Conservation (phyloP, 257 asterid genomes). For the Nicotiana attenuata region DNA sequence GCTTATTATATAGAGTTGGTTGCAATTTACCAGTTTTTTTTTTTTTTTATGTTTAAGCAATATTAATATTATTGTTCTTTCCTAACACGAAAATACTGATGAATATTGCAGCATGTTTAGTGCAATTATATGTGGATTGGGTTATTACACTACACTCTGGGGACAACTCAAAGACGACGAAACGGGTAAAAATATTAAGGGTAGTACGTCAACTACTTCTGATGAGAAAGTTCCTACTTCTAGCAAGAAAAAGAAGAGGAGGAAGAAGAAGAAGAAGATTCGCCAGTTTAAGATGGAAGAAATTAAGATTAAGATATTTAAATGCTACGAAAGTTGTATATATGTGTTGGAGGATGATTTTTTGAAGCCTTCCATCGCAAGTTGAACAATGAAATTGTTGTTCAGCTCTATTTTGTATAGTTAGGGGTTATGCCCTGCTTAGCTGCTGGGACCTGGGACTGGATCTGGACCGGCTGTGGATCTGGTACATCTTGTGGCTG, state of each 20-base stretch:
- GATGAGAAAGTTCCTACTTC: slow-evolving; percentile 48
- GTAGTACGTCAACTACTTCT: background rate
- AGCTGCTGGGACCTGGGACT: no score
- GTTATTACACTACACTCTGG: slow-evolving; percentile 61
- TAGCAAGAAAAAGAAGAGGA: slow-evolving; percentile 21
- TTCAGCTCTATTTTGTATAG: background rate
- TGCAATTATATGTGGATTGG: slow-evolving; percentile 62
- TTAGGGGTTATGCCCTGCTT: background rate
- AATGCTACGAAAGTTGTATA: background rate
- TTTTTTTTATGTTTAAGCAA: background rate
- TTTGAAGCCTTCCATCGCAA: slow-evolving; percentile 11
- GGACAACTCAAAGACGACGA: slow-evolving; percentile 47
- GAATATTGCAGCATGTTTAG: slow-evolving; percentile 54
- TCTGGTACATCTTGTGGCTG: no score
- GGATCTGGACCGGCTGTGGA: no score
- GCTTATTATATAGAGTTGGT: background rate
- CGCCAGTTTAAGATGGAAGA: slow-evolving; percentile 25
- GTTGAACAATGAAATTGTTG: slow-evolving; percentile 6
- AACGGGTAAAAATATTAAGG: slow-evolving; percentile 9
- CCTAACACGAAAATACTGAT: background rate
- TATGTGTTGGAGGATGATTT: slow-evolving; percentile 16
- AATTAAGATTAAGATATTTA: background rate
- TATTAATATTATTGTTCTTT: background rate
- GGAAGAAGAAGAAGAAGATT: slow-evolving; percentile 14
- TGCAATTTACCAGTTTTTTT: background rate